Evolutionary conservation across 1,284 basidiomycete genomes (phyloP), one percentile per base, ranked within the genome.

Genomic region (Trametes versicolor): DNA sequence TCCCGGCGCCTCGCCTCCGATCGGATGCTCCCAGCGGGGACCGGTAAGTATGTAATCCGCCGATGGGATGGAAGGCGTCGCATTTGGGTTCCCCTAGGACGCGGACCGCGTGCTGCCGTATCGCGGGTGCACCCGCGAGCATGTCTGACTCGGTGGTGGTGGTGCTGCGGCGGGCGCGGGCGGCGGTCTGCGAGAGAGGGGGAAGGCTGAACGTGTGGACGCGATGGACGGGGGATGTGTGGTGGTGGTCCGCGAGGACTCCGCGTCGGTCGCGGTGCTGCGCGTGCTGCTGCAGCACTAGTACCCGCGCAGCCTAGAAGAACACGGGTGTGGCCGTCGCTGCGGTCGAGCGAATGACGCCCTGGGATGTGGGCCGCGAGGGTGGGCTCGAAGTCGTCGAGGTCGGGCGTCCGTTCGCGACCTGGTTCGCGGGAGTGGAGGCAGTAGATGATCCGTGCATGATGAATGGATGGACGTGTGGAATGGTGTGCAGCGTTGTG

Each of bases 291-390:
- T 27, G 48, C 48, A 17, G 41, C 25, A 17, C 12, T 25, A 4
- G 39, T 25, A 15, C 4, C 19, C n/a, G 19, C 32, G 29, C 27
- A 6, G 55, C 21, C 69, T 65, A 76, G 70, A 76, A 76, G 65
- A 76, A 75, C 19, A 76, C 74, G 8, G 73, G 73, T 17, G 70
- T 72, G 43, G 72, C 67, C 17, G 69, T 71, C 64, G 71, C 73
- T 19, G 75, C 75, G 54, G 63, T 65, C 47, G 66, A 54, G 62
- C 74, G 74, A 63, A 76, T 75, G 63, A 62, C 61, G 13, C 70
- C 65, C 57, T 73, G 73, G 9, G 74, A 66, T 36, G 69, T 63
- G 9, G 69, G 56, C n/a, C 62, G 58, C 8, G 70, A 37, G 47
- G 68, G 64, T 10, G 68, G 64, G 21, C 63, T 67, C 23, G 65